Conservation (phyloP, 2,329 filamentous ascomycete species). For the Apiospora sp. region DNA sequence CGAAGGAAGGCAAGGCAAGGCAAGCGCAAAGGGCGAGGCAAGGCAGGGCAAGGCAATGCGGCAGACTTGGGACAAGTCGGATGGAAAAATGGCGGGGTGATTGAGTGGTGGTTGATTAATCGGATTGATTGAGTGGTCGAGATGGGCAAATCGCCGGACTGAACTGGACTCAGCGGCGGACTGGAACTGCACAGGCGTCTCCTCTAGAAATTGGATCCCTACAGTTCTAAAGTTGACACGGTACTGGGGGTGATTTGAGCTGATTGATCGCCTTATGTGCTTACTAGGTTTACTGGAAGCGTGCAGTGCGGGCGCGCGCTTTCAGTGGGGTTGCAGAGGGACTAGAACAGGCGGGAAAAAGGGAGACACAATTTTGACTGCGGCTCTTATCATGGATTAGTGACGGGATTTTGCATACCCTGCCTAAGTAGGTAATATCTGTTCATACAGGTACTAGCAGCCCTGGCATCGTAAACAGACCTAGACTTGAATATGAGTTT, state of each 20-base stretch:
- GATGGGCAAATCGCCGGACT: not conserved
- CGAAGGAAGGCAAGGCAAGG: not conserved
- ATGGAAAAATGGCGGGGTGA: conserved; percentile 20
- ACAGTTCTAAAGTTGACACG: not conserved
- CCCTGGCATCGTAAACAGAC: too few relatives aligned
- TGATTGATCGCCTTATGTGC: too few relatives aligned
- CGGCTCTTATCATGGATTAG: too few relatives aligned
- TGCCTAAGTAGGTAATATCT: too few relatives aligned
- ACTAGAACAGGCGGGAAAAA: not conserved
- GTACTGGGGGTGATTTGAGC: not conserved
- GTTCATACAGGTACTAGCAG: too few relatives aligned
- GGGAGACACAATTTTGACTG: too few relatives aligned
- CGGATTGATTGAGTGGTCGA: not conserved
- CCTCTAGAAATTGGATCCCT: too few relatives aligned
- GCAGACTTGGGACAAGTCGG: not conserved
- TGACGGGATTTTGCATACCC: too few relatives aligned
- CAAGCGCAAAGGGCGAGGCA: conserved; percentile 6
- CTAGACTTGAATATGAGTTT: not conserved
- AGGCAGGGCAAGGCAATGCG: conserved; percentile 1
- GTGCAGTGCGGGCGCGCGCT: not conserved
- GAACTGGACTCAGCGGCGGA: not conserved
- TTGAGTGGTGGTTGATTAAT: not conserved
- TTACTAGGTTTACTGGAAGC: too few relatives aligned
- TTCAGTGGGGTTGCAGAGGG: not conserved
- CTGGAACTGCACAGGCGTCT: not conserved